Evolutionary conservation across 1,139 yeast genomes (phyloP).

Genomic region (Debaryomyces singareniensis): DNA sequence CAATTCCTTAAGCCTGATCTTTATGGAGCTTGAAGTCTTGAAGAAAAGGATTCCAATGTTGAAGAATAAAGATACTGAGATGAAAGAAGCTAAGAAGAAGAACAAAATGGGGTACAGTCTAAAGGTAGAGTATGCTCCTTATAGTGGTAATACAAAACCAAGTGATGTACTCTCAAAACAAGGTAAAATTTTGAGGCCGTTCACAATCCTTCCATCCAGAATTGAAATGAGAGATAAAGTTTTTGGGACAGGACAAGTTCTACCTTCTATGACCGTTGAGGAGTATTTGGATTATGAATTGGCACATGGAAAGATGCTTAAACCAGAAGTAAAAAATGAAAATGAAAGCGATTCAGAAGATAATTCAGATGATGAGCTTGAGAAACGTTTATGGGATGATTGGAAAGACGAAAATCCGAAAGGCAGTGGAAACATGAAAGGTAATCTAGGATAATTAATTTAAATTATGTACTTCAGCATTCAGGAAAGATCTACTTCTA

Average conservation of each 20-base stretch:
- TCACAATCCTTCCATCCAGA: constrained; percentile 62
- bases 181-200: constrained; percentile 80
- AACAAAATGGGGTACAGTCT: constrained; percentile 45
- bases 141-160: constrained; percentile 16
- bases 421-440: constrained; percentile 84
- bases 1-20: constrained; percentile 43
- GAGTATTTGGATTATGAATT: constrained; percentile 84
- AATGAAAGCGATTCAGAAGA: constrained; percentile 27
- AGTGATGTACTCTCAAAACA: constrained; percentile 47
- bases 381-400: constrained; percentile 84
- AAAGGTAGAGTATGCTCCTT: constrained; percentile 40
- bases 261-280: constrained; percentile 94
- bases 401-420: constrained; percentile 82
- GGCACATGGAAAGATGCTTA: constrained; percentile 72
- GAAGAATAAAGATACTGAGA: constrained; percentile 1
- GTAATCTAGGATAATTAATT: constrained; percentile 55
- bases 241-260: constrained; percentile 84
- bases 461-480: constrained; percentile 1
- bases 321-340: constrained; percentile 30
- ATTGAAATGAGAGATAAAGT: constrained; percentile 59
- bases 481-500: constrained; percentile 18
- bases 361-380: constrained; percentile 42
- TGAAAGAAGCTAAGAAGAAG: constrained; percentile 13
- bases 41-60: constrained; percentile 27
- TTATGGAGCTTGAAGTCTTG: constrained; percentile 55